Percentiles rank a stretch among this genome's conserved stretches.
Conservation (phyloP, 2,329 filamentous ascomycete genomes). For the Coniosporium tulheliwenetii region DNA sequence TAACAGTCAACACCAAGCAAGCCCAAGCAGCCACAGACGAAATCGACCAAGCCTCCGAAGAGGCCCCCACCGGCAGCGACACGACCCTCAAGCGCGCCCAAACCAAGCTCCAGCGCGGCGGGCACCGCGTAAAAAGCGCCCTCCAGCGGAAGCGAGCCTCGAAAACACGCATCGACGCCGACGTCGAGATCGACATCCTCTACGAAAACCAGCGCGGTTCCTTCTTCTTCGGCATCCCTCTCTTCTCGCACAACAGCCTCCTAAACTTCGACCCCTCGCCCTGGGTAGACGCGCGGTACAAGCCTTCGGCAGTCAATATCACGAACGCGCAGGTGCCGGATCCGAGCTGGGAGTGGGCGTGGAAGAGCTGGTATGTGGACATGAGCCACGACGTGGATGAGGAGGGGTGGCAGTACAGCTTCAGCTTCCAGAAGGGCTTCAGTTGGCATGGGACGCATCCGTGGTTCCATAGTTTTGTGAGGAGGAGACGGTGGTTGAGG, state of each 20-base stretch:
- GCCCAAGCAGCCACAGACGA: slow-evolving; percentile 1
- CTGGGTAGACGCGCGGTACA: slow-evolving; percentile 56
- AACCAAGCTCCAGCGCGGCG: slow-evolving; percentile 14
- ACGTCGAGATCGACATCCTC: slow-evolving; percentile 60
- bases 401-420: slow-evolving; percentile 92
- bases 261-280: slow-evolving; percentile 71
- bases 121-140: slow-evolving; percentile 12
- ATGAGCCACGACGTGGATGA: slow-evolving; percentile 74
- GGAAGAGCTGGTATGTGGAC: slow-evolving; percentile 57
- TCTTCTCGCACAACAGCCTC: slow-evolving; percentile 79
- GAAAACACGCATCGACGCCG: slow-evolving; percentile 17
- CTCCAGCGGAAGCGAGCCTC: slow-evolving; percentile 15
- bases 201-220: slow-evolving; percentile 92
- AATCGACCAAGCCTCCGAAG: slow-evolving; percentile 1
- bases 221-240: slow-evolving; percentile 73
- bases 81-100: neutral
- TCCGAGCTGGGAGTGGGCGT: slow-evolving; percentile 85
- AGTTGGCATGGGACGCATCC: slow-evolving; percentile 73
- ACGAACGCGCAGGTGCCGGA: slow-evolving; percentile 85
- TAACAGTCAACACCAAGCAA: neutral
- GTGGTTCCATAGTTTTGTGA: slow-evolving; percentile 94
- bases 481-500: slow-evolving; percentile 74
- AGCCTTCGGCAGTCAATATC: slow-evolving; percentile 50
- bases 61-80: neutral
- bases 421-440: slow-evolving; percentile 48